Percentiles rank a stretch among this genome's conserved stretches.
These are phyloP conservation scores for Boletus speciosus DNA, from an alignment of 768 basidiomycete genomes.

Conservation along the genomic window DNA sequence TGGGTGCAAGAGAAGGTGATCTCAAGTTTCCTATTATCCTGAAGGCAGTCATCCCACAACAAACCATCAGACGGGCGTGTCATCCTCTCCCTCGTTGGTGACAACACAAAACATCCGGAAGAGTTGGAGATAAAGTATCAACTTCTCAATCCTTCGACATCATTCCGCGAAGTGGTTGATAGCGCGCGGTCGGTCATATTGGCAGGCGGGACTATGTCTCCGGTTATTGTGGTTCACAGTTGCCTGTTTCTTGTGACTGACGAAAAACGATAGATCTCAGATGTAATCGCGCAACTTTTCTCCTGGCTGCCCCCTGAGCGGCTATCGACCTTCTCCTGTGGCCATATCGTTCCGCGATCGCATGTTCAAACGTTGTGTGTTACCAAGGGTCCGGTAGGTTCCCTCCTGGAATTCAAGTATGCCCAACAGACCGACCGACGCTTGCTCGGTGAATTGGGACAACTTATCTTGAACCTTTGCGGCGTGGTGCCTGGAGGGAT, in stretches of 20 bases:
- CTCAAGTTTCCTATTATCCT: not conserved
- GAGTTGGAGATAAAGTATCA: constrained; percentile 79
- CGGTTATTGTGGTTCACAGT: constrained; percentile 49
- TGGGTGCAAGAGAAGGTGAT: constrained; percentile 69
- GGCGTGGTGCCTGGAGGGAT: constrained; percentile 81
- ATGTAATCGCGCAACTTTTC: constrained; percentile 81
- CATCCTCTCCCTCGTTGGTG: constrained; percentile 48
- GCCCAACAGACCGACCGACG: constrained; percentile 61
- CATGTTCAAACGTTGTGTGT: constrained; percentile 78
- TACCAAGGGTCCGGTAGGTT: constrained; percentile 69
- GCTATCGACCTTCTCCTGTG: constrained; percentile 83
- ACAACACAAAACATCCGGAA: constrained; percentile 34
- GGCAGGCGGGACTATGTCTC: constrained; percentile 98
- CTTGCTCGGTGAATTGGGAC: constrained; percentile 80
- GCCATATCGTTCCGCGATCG: constrained; percentile 81
- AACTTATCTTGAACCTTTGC: constrained; percentile 75
- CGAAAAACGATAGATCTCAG: constrained; percentile 62
- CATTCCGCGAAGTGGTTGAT: constrained; percentile 81
- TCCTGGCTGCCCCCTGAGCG: constrained; percentile 54
- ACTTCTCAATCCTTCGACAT: constrained; percentile 84
- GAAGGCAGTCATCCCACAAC: not conserved
- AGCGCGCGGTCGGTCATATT: constrained; percentile 80
- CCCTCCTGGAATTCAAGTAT: constrained; percentile 77
- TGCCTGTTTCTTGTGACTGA: constrained; percentile 2
- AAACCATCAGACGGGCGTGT: constrained; percentile 69